phyloP scores from a whole-genome alignment of 345 rosid genomes.

The Kernera saxatilis region DNA sequence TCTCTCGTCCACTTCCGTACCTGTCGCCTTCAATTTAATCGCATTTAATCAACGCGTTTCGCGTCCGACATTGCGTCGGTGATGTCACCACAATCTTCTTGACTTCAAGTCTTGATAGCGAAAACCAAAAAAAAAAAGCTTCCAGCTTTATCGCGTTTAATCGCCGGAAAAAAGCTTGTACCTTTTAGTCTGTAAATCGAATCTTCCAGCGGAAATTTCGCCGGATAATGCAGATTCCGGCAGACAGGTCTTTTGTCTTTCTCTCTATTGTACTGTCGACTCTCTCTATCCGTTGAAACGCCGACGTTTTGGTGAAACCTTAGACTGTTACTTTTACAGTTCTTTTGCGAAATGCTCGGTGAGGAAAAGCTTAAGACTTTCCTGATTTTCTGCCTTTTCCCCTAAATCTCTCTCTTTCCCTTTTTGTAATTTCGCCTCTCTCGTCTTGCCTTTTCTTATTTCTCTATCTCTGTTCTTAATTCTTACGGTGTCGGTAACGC shows the following conservation, averaged over 20 bases:
- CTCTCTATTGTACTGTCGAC: not conserved
- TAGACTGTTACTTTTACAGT: not conserved
- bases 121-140: not conserved
- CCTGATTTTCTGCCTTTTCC: not conserved
- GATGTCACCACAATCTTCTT: conserved; percentile 21
- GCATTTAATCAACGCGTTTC: conserved; percentile 40
- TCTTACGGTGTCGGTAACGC: conserved; percentile 23
- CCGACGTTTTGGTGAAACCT: not conserved
- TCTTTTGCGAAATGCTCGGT: not conserved
- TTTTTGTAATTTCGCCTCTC: not conserved
- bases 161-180: not conserved
- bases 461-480: not conserved
- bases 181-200: not conserved
- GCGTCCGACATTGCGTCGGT: conserved; percentile 37
- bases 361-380: conserved; percentile 1
- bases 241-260: conserved; percentile 11
- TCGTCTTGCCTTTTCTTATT: not conserved
- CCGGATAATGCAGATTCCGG: conserved; percentile 21
- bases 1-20: conserved; percentile 31
- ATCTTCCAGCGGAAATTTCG: conserved; percentile 5
- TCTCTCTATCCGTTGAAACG: not conserved
- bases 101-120: not conserved
- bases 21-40: conserved; percentile 33
- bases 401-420: not conserved
- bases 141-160: not conserved